phyloP scores from a whole-genome alignment of 2,329 filamentous ascomycete genomes.

The Beauveria brongniartii region DNA sequence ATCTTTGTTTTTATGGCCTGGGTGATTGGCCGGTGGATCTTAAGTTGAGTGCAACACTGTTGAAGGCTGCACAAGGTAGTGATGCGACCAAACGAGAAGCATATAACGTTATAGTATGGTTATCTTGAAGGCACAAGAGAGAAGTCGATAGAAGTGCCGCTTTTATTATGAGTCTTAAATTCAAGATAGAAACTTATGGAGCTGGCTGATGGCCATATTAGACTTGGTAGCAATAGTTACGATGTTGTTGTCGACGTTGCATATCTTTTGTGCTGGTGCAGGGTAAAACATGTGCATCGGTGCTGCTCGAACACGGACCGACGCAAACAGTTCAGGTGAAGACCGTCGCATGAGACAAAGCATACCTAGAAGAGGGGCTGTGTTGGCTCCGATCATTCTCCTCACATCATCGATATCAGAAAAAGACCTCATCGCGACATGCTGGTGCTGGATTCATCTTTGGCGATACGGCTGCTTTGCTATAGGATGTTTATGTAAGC shows the following conservation, averaged over 20 bases:
- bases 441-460: not conserved
- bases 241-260: not conserved
- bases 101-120: constrained; percentile 11
- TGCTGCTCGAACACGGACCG: too few species aligned
- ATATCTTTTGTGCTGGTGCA: not conserved
- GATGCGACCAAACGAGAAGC: not conserved
- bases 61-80: not conserved
- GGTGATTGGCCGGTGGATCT: not conserved
- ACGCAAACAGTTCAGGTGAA: not conserved
- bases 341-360: not conserved
- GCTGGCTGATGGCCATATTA: constrained; percentile 9
- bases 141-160: not conserved
- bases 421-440: not conserved
- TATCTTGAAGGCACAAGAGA: constrained; percentile 6
- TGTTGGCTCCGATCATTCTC: too few species aligned
- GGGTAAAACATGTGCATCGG: not conserved
- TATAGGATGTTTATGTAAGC: not conserved
- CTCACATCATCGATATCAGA: not conserved
- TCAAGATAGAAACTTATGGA: constrained; percentile 8
- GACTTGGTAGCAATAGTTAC: constrained; percentile 10
- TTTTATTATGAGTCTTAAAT: constrained; percentile 11
- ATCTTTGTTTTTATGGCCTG: not conserved
- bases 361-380: too few species aligned
- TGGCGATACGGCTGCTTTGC: not conserved
- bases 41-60: not conserved